Evolutionary conservation across 768 basidiomycete species (phyloP).

Genomic region (Cantharellus anzutake): DNA sequence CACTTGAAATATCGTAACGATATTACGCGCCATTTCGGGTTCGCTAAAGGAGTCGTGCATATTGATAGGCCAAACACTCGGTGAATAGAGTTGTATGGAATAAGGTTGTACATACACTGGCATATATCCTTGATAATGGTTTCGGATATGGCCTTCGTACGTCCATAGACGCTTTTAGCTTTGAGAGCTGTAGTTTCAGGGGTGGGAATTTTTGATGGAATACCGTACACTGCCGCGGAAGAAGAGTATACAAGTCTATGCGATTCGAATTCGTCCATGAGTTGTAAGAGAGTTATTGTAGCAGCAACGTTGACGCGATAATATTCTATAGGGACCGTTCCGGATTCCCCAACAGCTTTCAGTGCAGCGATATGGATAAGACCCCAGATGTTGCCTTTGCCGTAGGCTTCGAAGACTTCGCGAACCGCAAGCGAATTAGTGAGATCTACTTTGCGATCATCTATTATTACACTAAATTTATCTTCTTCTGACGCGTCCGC

Average conservation of each 20-base stretch:
- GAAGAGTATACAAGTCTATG: slow-evolving; percentile 88
- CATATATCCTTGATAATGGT: slow-evolving; percentile 77
- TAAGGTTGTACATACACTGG: slow-evolving; percentile 30
- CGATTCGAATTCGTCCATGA: slow-evolving; percentile 71
- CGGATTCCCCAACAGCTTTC: slow-evolving; percentile 96
- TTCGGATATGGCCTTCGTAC: slow-evolving; percentile 92
- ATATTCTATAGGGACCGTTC: slow-evolving; percentile 81
- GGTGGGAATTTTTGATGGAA: slow-evolving; percentile 79
- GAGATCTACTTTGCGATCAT: slow-evolving; percentile 52
- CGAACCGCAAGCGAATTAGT: slow-evolving; percentile 52
- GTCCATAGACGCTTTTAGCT: slow-evolving; percentile 86
- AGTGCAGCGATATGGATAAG: slow-evolving; percentile 91
- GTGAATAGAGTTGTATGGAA: slow-evolving; percentile 9
- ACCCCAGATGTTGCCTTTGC: slow-evolving; percentile 86
- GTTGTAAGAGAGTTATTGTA: slow-evolving; percentile 67
- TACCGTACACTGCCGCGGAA: slow-evolving; percentile 95
- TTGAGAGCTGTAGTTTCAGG: slow-evolving; percentile 76
- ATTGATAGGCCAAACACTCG: neutral
- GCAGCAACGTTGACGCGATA: slow-evolving; percentile 89
- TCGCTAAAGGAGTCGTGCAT: slow-evolving; percentile 27
- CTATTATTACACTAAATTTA: slow-evolving; percentile 52
- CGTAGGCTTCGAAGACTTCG: slow-evolving; percentile 65
- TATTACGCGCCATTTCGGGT: slow-evolving; percentile 59
- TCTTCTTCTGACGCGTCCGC: slow-evolving; percentile 45
- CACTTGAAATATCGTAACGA: slow-evolving; percentile 96